These are phyloP conservation scores for Cydonia oblonga DNA, from an alignment of 331 rosid species.

Conservation along the genomic window DNA sequence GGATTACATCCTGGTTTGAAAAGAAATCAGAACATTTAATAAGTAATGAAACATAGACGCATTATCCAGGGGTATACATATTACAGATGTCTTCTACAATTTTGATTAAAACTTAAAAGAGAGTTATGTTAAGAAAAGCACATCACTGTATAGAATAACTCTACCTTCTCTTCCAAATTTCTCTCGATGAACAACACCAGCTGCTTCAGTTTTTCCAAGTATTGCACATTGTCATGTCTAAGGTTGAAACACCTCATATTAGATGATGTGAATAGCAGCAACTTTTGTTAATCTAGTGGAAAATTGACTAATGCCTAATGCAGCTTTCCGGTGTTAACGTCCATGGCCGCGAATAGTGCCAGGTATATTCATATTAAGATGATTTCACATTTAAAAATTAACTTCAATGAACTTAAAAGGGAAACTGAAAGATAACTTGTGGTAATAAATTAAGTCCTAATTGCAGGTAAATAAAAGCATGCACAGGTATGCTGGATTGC, in stretches of 20 bases:
- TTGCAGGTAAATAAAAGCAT: not conserved
- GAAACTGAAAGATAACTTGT: not conserved
- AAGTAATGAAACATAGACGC: slow-evolving; percentile 1
- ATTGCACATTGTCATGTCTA: slow-evolving; percentile 81
- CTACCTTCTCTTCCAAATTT: slow-evolving; percentile 47
- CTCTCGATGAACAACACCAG: slow-evolving; percentile 43
- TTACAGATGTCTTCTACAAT: not conserved
- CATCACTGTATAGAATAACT: not conserved
- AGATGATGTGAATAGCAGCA: not conserved
- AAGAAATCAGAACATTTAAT: not conserved
- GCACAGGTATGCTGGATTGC: slow-evolving; percentile 4
- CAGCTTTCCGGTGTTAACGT: not conserved
- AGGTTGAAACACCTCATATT: slow-evolving; percentile 18
- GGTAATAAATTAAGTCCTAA: not conserved
- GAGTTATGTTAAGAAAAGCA: not conserved
- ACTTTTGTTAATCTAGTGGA: not conserved
- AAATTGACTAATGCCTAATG: not conserved
- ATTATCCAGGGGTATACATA: not conserved
- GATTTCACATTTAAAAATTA: not conserved
- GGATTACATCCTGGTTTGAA: slow-evolving; percentile 48
- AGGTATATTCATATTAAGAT: not conserved
- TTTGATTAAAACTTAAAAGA: not conserved
- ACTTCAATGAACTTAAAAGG: not conserved
- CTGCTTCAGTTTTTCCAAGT: slow-evolving; percentile 78
- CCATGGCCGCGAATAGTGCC: not conserved